These are phyloP conservation scores for Populus deltoides DNA, from an alignment of 345 rosid species.

Conservation along the genomic window DNA sequence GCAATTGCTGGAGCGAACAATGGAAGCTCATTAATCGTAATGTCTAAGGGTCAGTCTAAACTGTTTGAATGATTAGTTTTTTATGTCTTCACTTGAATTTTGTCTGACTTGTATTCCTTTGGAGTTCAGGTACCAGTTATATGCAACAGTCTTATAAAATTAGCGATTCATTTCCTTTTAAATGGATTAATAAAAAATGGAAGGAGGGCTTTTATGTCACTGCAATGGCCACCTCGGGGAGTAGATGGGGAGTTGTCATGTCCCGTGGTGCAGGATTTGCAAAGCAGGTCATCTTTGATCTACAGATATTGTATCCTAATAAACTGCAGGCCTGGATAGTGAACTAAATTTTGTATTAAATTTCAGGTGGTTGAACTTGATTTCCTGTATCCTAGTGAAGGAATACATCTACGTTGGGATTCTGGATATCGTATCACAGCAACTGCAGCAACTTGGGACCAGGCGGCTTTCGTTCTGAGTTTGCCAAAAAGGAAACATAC, in stretches of 20 bases:
- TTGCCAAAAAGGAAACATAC: constrained; percentile 59
- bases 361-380: constrained; percentile 89
- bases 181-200: constrained; percentile 98
- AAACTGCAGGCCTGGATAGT: not conserved
- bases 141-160: constrained; percentile 96
- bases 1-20: constrained; percentile 87
- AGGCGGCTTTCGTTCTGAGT: constrained; percentile 91
- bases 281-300: constrained; percentile 55
- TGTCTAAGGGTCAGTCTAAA: constrained; percentile 66
- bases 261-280: constrained; percentile 85
- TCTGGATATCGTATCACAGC: constrained; percentile 84
- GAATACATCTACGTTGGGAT: constrained; percentile 91
- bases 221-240: constrained; percentile 89
- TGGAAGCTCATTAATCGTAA: constrained; percentile 87
- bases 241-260: constrained; percentile 95
- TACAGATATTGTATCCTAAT: not conserved
- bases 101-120: too few species aligned
- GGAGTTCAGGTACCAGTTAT: too few species aligned
- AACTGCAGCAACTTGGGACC: constrained; percentile 91
- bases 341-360: constrained; percentile 1
- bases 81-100: not conserved
- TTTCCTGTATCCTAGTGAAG: constrained; percentile 96
- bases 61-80: too few species aligned
- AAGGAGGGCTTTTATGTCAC: constrained; percentile 92
- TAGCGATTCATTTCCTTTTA: constrained; percentile 85